Evolutionary conservation across 139 green algal species (phyloP).

Genomic region (Eudorina sp.): DNA sequence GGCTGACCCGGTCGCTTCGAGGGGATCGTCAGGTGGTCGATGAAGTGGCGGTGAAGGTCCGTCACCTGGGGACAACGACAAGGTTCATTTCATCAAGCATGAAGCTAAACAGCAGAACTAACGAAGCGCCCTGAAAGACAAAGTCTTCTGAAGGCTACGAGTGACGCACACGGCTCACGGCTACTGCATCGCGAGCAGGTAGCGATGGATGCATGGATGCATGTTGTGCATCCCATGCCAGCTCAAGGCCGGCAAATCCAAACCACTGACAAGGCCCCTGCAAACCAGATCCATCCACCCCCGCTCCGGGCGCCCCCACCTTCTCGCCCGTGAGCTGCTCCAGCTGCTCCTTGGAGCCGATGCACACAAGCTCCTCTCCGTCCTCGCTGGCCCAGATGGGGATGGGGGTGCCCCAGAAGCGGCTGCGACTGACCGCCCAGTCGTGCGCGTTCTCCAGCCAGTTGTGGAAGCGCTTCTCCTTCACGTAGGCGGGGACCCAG

Average conservation of each 20-base stretch:
- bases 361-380: constrained; percentile 89
- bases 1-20: constrained; percentile 57
- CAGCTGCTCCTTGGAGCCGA: constrained; percentile 92
- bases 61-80: too few species aligned
- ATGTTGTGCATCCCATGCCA: too few species aligned
- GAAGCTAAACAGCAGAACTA: too few species aligned
- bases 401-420: constrained; percentile 99
- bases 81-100: too few species aligned
- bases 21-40: constrained; percentile 98
- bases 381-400: constrained; percentile 95
- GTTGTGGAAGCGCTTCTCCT: constrained; percentile 99
- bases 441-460: constrained; percentile 97
- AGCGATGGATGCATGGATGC: too few species aligned
- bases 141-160: too few species aligned
- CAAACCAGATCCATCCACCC: too few species aligned
- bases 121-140: too few species aligned
- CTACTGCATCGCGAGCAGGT: too few species aligned
- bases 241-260: too few species aligned
- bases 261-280: too few species aligned
- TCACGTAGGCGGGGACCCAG: constrained; percentile 97
- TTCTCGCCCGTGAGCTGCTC: constrained; percentile 88
- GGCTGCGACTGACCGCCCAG: constrained; percentile 84
- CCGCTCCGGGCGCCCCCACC: constrained; percentile 53
- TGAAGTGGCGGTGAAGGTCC: constrained; percentile 98
- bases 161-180: too few species aligned